A percentile compares a stretch with the other conserved stretches of the same genome.
Evolutionary conservation across 805 yeast species (phyloP).

Genomic region (Lipomyces kockii): DNA sequence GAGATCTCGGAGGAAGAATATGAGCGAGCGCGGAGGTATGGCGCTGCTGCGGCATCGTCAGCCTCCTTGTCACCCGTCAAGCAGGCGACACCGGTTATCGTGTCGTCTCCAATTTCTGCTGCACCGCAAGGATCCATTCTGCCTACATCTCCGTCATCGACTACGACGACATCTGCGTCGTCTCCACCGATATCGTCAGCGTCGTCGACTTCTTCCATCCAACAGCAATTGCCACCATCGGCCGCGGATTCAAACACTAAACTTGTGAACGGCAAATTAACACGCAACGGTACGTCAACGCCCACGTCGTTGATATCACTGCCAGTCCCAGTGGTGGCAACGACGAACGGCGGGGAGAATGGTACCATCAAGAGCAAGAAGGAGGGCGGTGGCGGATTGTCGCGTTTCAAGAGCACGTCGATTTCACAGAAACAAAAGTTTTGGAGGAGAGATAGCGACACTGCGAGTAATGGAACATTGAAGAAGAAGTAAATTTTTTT

Average conservation of each 20-base stretch:
- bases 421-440: constrained; percentile 27
- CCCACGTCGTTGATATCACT: constrained; percentile 7
- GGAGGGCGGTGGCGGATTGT: constrained; percentile 28
- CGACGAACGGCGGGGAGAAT: constrained; percentile 5
- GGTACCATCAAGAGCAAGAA: constrained; percentile 27
- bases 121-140: not conserved
- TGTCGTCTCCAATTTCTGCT: constrained; percentile 1
- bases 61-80: constrained; percentile 6
- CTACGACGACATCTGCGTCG: constrained; percentile 9
- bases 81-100: not conserved
- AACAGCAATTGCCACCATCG: constrained; percentile 10
- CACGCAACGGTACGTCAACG: constrained; percentile 3
- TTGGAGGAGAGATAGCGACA: constrained; percentile 27
- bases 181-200: constrained; percentile 15
- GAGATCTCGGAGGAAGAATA: constrained; percentile 30
- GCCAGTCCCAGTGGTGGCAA: constrained; percentile 23
- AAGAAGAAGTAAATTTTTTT: constrained; percentile 4
- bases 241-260: constrained; percentile 10
- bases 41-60: constrained; percentile 20
- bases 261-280: constrained; percentile 7
- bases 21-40: constrained; percentile 27
- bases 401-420: constrained; percentile 28
- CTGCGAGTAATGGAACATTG: constrained; percentile 1
- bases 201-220: constrained; percentile 16
- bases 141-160: constrained; percentile 12